Base-by-base conservation (phyloP, 768 basidiomycete genomes). In the Tephrocybe sp. region DNA sequence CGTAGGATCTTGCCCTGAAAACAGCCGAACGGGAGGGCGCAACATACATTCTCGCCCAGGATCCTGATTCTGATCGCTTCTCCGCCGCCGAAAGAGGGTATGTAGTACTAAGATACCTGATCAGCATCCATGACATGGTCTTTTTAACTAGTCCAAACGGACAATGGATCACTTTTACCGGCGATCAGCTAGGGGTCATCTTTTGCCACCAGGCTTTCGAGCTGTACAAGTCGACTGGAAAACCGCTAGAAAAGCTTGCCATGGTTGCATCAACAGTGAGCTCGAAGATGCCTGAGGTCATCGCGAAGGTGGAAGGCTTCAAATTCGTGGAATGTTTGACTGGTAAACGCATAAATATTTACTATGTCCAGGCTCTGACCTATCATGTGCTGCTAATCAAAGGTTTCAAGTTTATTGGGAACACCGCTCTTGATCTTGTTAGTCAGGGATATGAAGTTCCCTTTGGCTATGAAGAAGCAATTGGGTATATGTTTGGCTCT, bases 331-430 rank as follows among this genome's bases (percentile, higher is more conserved):
- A 94, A 62, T 94, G 89, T 59, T 66, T 94, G 36, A 94, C 92
- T 27, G 91, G 89, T 86, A 39, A 23, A 62, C 45, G 30, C 10
- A 7, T 15, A 4, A 34, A 4, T n/a, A 34, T 15, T 34, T n/a
- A 29, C 3, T 11, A 15, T 6, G 13, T 27, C 27, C n/a, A 8
- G 27, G 31, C 12, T 21, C 34, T 18, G 31, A 52, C 50, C 34
- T 11, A 22, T 13, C 15, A 13, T 5, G 24, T 40, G 13, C 29
- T 3, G 43, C 25, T 49, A 29, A 24, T 31, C 42, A 31, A 58
- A 84, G 91, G 92, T 2, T 94, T 94, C 69, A 94, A 94, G 67
- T 92, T 80, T 61, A 91, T 94, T 42, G 92, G 92, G 7, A 94
- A 94, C 60, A 84, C 83, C 8, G 88, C 86, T 3, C 67, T 91